Evolutionary conservation across 2,329 filamentous ascomycete genomes (phyloP).

Genomic region (Pseudogymnoascus sp.): DNA sequence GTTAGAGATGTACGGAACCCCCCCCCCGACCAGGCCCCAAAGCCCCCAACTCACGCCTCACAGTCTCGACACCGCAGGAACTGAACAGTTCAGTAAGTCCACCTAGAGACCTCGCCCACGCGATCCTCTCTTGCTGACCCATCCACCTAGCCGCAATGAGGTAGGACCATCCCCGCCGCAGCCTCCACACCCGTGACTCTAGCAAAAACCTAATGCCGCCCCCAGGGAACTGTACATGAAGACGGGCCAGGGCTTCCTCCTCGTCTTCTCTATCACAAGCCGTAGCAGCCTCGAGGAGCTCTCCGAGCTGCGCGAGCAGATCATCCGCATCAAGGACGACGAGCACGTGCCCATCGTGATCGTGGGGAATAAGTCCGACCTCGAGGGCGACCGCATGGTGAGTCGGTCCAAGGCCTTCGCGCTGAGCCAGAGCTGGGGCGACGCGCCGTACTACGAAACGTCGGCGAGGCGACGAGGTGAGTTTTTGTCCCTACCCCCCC

Average conservation of each 20-base stretch:
- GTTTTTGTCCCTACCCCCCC: neutral
- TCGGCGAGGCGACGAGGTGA: constrained; percentile 52
- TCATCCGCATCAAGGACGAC: constrained; percentile 66
- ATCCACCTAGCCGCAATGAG: constrained; percentile 45
- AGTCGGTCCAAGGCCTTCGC: constrained; percentile 58
- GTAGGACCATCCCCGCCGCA: constrained; percentile 30
- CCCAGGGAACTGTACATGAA: constrained; percentile 65
- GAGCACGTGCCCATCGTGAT: constrained; percentile 64
- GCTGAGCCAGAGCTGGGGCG: constrained; percentile 62
- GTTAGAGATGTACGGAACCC: constrained; percentile 54
- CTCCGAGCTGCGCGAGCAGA: constrained; percentile 64
- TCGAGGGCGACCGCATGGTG: constrained; percentile 64
- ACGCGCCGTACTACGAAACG: constrained; percentile 68
- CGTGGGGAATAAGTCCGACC: constrained; percentile 67
- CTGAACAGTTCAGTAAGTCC: constrained; percentile 66
- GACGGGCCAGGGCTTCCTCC: constrained; percentile 66
- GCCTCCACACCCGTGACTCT: neutral
- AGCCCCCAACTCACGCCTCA: constrained; percentile 14
- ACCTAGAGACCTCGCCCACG: constrained; percentile 15
- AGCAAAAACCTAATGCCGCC: constrained; percentile 7
- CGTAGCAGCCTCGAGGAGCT: constrained; percentile 62
- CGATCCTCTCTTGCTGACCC: constrained; percentile 20
- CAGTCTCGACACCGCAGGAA: constrained; percentile 65
- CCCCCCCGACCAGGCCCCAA: neutral
- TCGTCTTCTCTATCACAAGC: constrained; percentile 69